Base-by-base conservation (phyloP, 768 basidiomycete genomes). In the Suillus decipiens region DNA sequence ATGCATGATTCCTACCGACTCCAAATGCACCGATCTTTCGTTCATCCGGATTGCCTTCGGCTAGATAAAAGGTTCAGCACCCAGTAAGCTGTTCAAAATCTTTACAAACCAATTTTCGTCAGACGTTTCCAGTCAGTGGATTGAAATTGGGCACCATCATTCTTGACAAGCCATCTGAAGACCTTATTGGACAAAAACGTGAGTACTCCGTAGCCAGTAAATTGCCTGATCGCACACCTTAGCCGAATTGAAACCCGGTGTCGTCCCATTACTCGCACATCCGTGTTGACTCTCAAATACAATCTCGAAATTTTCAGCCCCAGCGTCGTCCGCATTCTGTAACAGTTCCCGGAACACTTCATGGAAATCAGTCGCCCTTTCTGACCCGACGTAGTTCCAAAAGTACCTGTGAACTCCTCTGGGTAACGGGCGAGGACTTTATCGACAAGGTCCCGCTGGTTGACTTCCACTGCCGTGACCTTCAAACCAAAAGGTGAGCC, bases 321-420 rank as follows among this genome's bases (percentile, higher is more conserved):
- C 75, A 1, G 78, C 84, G 71, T 85, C 84, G 65, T 85, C 84
- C 11, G 85, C 82, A 69, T 86, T 86, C 68, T 86, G 85, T 10
- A 86, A 69, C 24, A 86, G 73, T 67, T 86, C 86, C 56, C 86
- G 72, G 60, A 82, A 80, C 45, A 85, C 82, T 75, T 33, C 19
- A 53, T n/a, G 6, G 11, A 19, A 34, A 33, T 53, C 2, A 53
- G 33, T 53, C 31, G 11, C n/a, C 7, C 17, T n/a, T 34, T 33
- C 19, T 2, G 31, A 34, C 51, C 19, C n/a, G 19, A 14, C 5
- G 6, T 53, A n/a, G 51, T 12, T 33, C 31, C 33, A 33, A 53
- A 53, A 11, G 19, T 33, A 65, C 66, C 66, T 34, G 66, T 65
- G 34, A 65, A 65, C n/a, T 67, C 66, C 41, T 62, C 64, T 28